Conservation (phyloP, 306 rosid species). For the Prosopis cineraria region DNA sequence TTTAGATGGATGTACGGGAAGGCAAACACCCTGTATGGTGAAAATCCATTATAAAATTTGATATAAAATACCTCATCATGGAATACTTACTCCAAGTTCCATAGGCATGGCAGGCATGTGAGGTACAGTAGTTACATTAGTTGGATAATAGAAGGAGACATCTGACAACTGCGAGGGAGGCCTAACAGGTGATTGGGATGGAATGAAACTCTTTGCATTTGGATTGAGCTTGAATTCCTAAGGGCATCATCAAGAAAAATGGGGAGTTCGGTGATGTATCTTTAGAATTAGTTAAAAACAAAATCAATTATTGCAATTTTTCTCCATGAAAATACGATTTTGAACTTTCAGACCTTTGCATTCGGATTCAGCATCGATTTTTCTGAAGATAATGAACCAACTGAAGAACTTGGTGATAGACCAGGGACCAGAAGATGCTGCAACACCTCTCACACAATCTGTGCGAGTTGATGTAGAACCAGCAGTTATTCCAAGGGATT, state of each 20-base stretch:
- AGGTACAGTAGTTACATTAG: slow-evolving; percentile 58
- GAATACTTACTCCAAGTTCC: slow-evolving; percentile 82
- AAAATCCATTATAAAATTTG: slow-evolving; percentile 7
- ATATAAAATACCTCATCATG: slow-evolving; percentile 23
- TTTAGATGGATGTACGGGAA: not conserved
- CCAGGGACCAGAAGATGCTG: slow-evolving; percentile 60
- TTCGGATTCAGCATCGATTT: slow-evolving; percentile 77
- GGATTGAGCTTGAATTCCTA: slow-evolving; percentile 97
- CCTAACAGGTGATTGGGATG: slow-evolving; percentile 75
- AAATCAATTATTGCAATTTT: not conserved
- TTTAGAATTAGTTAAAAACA: not conserved
- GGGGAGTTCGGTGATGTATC: slow-evolving; percentile 9
- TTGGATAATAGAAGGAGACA: slow-evolving; percentile 75
- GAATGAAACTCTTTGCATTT: slow-evolving; percentile 87
- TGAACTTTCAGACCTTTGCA: slow-evolving; percentile 70
- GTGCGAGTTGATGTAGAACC: slow-evolving; percentile 65
- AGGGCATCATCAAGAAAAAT: slow-evolving; percentile 23
- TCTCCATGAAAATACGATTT: slow-evolving; percentile 14
- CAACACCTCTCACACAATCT: slow-evolving; percentile 47
- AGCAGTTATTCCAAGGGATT: slow-evolving; percentile 61
- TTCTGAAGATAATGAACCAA: slow-evolving; percentile 82
- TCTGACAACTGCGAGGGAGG: slow-evolving; percentile 86
- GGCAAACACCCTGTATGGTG: slow-evolving; percentile 4
- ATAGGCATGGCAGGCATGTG: slow-evolving; percentile 79
- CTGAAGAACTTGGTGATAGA: slow-evolving; percentile 88